Evolutionary conservation across 2,329 filamentous ascomycete species (phyloP), one percentile per base, ranked within the genome.

Genomic region (Thielaviopsis euricoi): DNA sequence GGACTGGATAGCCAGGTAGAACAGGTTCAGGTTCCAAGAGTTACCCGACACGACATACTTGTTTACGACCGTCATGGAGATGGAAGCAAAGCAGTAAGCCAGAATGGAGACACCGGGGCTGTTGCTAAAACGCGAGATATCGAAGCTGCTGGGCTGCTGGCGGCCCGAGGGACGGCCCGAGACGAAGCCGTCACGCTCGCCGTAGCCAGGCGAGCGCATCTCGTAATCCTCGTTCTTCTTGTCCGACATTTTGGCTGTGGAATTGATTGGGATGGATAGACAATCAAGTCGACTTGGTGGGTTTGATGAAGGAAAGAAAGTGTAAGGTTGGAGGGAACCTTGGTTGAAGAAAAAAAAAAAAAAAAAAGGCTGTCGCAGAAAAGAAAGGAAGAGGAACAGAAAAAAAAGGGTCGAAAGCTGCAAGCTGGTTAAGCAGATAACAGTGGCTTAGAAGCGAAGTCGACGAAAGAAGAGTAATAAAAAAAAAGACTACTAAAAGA

Each of bases 21-120:
- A 88, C 73, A 97, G 95, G 73, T 95, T 95, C 66, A 98, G 74
- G 73, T 98, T 98, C 81, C 94, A 98, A 64, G 85, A 81, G 55
- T 80, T 78, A 61, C 93, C 93, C 7, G 89, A 96, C 52, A 98
- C 82, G 62, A 96, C 90, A 71, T 94, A 98, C 78, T 98, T 98
- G 76, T 98, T 98, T 71, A 94, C 93, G n/a, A 96, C 87, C 7
- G 93, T 98, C 93, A 98, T 98, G 71, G 91, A 81, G 68, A 98
- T 98, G n/a, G 90, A 96, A 56, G 91, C 88, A 66, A 86, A 76
- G 72, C 93, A 98, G 76, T 98, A 98, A 53, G 87, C 82, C 63
- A 95, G 68, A 65, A 98, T 87, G 22, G 91, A 89, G 53, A 93
- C 69, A 52, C 81, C 75, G 17, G 89, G 87, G 71, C 82, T 93